These are phyloP conservation scores for Vaccinium vitisidaea DNA, from an alignment of 148 eudicot genomes.

Conservation along the genomic window DNA sequence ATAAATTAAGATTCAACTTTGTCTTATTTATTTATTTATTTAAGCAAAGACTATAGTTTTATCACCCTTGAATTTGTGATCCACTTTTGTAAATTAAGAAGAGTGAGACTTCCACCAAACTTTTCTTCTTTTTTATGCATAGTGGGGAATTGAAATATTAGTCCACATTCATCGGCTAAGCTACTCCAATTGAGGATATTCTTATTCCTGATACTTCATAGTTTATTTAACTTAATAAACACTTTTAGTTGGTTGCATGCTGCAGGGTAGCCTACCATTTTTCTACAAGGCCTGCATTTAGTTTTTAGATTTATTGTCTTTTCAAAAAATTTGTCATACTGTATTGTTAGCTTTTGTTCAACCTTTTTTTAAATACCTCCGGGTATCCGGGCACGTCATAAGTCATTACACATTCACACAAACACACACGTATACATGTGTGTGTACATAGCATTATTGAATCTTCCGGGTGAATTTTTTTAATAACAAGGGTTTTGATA, in stretches of 20 bases:
- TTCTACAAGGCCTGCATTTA: not conserved
- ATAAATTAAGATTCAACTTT: too few species aligned
- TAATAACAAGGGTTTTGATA: too few species aligned
- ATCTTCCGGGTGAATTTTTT: too few species aligned
- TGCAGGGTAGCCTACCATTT: not conserved
- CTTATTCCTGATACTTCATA: not conserved
- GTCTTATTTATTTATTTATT: too few species aligned
- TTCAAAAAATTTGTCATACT: too few species aligned
- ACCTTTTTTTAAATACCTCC: too few species aligned
- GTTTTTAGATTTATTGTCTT: too few species aligned
- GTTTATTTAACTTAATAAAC: not conserved
- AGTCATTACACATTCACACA: too few species aligned
- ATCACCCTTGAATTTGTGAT: not conserved
- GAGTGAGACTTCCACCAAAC: conserved; percentile 16
- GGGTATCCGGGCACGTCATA: too few species aligned
- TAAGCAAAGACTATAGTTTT: not conserved
- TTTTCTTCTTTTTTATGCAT: not conserved
- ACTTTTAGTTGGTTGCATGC: not conserved
- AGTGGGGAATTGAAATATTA: conserved; percentile 9
- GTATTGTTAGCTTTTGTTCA: too few species aligned
- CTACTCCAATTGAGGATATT: not conserved
- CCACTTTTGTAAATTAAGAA: conserved; percentile 10
- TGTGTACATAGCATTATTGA: too few species aligned
- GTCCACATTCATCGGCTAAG: conserved; percentile 16
- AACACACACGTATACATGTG: too few species aligned